A percentile compares a stretch with the other conserved stretches of the same genome.
Conservation (phyloP, 164 flowering plant genomes). For the Houttuynia cordata region DNA sequence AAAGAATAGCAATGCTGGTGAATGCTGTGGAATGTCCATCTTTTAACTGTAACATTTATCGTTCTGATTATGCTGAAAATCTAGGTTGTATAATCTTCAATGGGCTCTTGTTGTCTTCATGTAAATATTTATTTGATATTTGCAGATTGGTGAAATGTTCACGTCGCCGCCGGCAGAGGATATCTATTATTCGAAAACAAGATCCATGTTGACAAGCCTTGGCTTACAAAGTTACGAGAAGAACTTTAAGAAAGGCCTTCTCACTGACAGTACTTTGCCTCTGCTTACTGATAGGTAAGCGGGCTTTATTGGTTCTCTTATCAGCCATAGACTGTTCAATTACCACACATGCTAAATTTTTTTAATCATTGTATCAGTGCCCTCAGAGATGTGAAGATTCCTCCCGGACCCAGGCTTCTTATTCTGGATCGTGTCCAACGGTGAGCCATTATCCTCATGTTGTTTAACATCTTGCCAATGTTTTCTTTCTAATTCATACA, state of each 20-base stretch:
- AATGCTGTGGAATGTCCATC: too few relatives aligned
- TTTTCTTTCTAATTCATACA: constrained; percentile 1
- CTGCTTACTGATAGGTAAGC: constrained; percentile 75
- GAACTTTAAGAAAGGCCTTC: constrained; percentile 80
- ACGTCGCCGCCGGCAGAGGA: constrained; percentile 64
- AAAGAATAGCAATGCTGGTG: too few relatives aligned
- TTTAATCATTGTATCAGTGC: constrained; percentile 43
- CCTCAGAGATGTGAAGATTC: constrained; percentile 80
- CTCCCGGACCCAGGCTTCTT: constrained; percentile 93
- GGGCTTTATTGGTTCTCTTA: not conserved
- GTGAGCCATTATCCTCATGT: constrained; percentile 15
- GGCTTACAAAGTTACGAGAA: constrained; percentile 80
- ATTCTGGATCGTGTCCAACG: constrained; percentile 81
- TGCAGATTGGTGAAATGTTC: constrained; percentile 66
- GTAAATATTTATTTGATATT: constrained; percentile 1
- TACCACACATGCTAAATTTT: not conserved
- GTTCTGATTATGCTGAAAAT: too few relatives aligned
- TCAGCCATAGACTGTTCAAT: not conserved
- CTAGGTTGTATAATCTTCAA: not conserved
- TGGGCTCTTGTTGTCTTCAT: not conserved
- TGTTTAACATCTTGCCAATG: too few relatives aligned
- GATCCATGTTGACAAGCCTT: constrained; percentile 53
- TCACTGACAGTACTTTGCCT: constrained; percentile 73
- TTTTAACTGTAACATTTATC: too few relatives aligned
- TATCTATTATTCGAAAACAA: constrained; percentile 41